Base-by-base conservation (phyloP, 2,329 filamentous ascomycete genomes). In the Cladophialophora immunda region DNA sequence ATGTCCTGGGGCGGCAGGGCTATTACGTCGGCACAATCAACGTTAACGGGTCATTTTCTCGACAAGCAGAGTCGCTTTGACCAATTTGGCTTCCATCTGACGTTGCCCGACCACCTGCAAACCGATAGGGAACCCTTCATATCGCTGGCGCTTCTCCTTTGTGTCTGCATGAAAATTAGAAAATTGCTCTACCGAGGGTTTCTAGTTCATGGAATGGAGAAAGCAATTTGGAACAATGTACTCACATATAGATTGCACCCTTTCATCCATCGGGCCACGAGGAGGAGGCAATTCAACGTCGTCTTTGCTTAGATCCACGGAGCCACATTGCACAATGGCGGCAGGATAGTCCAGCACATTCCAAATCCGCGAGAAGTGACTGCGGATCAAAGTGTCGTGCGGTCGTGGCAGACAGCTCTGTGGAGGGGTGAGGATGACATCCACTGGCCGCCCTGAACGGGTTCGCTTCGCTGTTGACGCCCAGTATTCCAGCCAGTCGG, bases 391-490 rank as follows among this genome's bases (percentile, higher is more conserved):
- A 25, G 45, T 50, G 45, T 50, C 45, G 45, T 50, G 45, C 19
- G 45, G 45, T 22, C 45, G 45, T 13, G 45, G 45, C 45, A 50
- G 22, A 50, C 45, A 50, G 19, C 45, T 50, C 45, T 50, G 45
- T 3, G 45, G 19, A 71, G 87, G 87, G 0, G 86, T 88, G 70
- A 89, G 88, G 2, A 87, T 87, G 36, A 47, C n/a, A 86, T 83
- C 0, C 82, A 84, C 73, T 88, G 86, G 90, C 2, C 82, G 78
- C 76, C 90, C 88, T 86, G 75, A 90, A 87, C 1, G 87, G 87
- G 17, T 87, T 87, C 0, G 89, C 81, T 0, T 88, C 88, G 66
- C 83, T 86, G 62, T 90, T 82, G 58, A 90, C 82, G 0, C 86
- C 86, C 84, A 85, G 27, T 79, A 79, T 61, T 76, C 77, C 27